Evolutionary conservation across 805 yeast species (phyloP).

Genomic region (Wickerhamomyces strasburgensis): DNA sequence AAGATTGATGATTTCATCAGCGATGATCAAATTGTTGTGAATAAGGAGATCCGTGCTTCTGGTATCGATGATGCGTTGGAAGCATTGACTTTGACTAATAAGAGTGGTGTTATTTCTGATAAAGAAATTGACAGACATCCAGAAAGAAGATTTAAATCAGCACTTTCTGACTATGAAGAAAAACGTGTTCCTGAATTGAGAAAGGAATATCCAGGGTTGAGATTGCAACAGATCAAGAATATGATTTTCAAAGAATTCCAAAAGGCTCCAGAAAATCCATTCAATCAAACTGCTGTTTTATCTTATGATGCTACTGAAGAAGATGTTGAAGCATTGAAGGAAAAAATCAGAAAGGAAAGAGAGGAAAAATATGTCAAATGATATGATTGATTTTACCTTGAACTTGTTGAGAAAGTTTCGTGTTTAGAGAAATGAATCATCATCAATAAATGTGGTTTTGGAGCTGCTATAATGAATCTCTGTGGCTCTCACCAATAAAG

Average conservation of each 20-base stretch:
- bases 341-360: constrained; percentile 43
- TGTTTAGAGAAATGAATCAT: too few relatives aligned
- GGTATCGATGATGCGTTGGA: constrained; percentile 78
- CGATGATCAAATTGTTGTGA: constrained; percentile 35
- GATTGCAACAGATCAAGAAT: constrained; percentile 74
- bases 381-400: too few relatives aligned
- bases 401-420: too few relatives aligned
- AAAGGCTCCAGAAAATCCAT: constrained; percentile 76
- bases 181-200: constrained; percentile 65
- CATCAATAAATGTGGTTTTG: too few relatives aligned
- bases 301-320: constrained; percentile 54
- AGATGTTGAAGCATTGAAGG: constrained; percentile 43
- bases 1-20: constrained; percentile 66
- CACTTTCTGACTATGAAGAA: constrained; percentile 66
- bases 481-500: too few relatives aligned
- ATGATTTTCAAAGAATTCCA: constrained; percentile 74
- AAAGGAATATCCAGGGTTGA: constrained; percentile 74
- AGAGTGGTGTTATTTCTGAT: constrained; percentile 48
- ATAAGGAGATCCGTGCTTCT: constrained; percentile 57
- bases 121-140: constrained; percentile 82
- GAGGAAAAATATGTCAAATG: constrained; percentile 31
- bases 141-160: constrained; percentile 83
- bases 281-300: constrained; percentile 64
- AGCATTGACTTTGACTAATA: constrained; percentile 63
- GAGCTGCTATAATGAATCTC: too few relatives aligned